A percentile compares a stretch with the other conserved stretches of the same genome.
These are phyloP conservation scores for Penicillium janthinellum DNA, from an alignment of 2,329 filamentous ascomycete species.

Conservation along the genomic window DNA sequence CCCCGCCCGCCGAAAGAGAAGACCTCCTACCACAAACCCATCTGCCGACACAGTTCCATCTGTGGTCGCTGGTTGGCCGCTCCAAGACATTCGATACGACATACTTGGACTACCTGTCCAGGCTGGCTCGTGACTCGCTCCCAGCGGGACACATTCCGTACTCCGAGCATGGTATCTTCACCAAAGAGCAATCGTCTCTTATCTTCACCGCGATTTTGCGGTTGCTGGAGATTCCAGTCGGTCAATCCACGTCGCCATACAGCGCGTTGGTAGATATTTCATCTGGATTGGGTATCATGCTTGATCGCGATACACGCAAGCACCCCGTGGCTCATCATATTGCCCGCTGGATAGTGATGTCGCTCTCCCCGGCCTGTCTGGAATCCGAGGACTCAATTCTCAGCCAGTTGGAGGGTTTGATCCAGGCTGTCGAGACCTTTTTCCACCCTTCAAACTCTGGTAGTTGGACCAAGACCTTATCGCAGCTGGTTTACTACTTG, in stretches of 20 bases:
- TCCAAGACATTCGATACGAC: conserved; percentile 85
- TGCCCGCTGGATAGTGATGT: conserved; percentile 90
- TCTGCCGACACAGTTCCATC: conserved; percentile 90
- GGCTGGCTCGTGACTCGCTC: conserved; percentile 81
- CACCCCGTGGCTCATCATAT: conserved; percentile 91
- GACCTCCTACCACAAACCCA: conserved; percentile 87
- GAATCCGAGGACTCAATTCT: conserved; percentile 77
- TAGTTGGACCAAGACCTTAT: conserved; percentile 83
- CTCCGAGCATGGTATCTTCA: conserved; percentile 86
- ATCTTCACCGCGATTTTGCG: conserved; percentile 91
- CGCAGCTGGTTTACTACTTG: conserved; percentile 88
- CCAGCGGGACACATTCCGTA: conserved; percentile 75
- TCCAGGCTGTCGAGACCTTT: conserved; percentile 96
- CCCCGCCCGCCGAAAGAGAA: conserved; percentile 65
- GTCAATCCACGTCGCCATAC: conserved; percentile 92
- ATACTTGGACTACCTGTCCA: conserved; percentile 86
- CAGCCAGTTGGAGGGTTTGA: conserved; percentile 81
- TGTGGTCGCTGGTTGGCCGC: conserved; percentile 91
- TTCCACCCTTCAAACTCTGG: conserved; percentile 98
- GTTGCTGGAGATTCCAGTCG: conserved; percentile 91
- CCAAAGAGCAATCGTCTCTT: conserved; percentile 83
- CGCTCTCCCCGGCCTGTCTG: conserved; percentile 80
- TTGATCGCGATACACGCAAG: conserved; percentile 92
- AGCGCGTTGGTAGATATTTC: conserved; percentile 76
- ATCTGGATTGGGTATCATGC: conserved; percentile 77